Evolutionary conservation across 257 asterid genomes (phyloP).

Genomic region (Nicotiana benthamiana): DNA sequence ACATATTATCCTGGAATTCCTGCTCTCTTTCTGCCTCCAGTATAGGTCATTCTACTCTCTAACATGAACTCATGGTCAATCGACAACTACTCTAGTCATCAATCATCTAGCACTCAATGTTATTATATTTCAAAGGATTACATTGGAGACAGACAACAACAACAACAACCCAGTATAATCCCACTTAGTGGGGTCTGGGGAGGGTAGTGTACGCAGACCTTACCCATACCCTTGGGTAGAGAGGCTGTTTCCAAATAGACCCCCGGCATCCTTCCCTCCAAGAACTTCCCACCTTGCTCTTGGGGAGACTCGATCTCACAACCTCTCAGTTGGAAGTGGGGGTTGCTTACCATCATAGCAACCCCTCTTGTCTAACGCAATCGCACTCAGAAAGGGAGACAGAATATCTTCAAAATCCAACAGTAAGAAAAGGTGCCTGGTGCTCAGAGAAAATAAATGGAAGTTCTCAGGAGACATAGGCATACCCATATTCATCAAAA

Average conservation of each 20-base stretch:
- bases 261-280: too few species aligned
- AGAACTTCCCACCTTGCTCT: too few species aligned
- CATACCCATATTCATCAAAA: slow-evolving; percentile 95
- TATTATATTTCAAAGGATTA: not conserved
- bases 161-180: too few species aligned
- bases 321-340: too few species aligned
- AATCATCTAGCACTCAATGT: not conserved
- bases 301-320: too few species aligned
- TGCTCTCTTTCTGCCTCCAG: not conserved
- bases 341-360: too few species aligned
- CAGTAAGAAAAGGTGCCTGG: not conserved
- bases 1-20: not conserved
- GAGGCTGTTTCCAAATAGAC: too few species aligned
- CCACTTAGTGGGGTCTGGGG: too few species aligned
- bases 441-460: not conserved
- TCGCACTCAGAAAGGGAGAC: too few species aligned
- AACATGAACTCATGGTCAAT: not conserved
- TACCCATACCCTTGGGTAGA: too few species aligned
- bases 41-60: not conserved
- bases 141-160: not conserved
- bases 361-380: too few species aligned
- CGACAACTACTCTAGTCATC: not conserved
- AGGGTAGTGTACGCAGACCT: too few species aligned
- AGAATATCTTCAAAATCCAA: not conserved
- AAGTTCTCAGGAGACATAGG: not conserved